Evolutionary conservation across 176 grass and related monocot species (phyloP).

Genomic region (Thalia dealbata): DNA sequence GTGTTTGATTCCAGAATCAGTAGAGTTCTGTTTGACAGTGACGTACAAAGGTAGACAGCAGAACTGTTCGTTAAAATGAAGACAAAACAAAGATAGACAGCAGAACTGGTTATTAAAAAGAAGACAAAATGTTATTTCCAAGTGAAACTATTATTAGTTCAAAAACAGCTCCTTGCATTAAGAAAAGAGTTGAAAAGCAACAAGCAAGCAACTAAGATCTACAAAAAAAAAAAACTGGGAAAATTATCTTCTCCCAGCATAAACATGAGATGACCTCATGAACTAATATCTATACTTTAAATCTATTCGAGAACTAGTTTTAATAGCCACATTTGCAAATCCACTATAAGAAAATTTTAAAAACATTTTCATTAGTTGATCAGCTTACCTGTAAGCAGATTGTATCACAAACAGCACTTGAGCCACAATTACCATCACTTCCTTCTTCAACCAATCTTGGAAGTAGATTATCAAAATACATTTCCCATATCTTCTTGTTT

Average conservation of each 20-base stretch:
- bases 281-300: not conserved
- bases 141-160: not conserved
- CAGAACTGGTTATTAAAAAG: not conserved
- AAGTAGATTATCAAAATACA: constrained; percentile 85
- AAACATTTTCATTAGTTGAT: too few species aligned
- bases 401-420: constrained; percentile 79
- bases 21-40: not conserved
- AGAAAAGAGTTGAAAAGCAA: too few species aligned
- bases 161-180: too few species aligned
- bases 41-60: not conserved
- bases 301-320: too few species aligned
- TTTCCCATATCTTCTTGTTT: constrained; percentile 78
- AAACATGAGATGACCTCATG: not conserved
- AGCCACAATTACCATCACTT: constrained; percentile 84
- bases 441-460: constrained; percentile 70
- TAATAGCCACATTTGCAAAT: too few species aligned
- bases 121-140: not conserved
- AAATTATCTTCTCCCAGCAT: not conserved
- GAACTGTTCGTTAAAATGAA: not conserved
- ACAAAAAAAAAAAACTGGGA: not conserved
- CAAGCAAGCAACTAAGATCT: not conserved
- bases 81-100: not conserved
- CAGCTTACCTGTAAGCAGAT: constrained; percentile 71
- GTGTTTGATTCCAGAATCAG: not conserved
- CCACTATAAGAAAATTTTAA: too few species aligned